Evolutionary conservation across 2,329 filamentous ascomycete genomes (phyloP).

Genomic region (Camptophora hylomeconis): DNA sequence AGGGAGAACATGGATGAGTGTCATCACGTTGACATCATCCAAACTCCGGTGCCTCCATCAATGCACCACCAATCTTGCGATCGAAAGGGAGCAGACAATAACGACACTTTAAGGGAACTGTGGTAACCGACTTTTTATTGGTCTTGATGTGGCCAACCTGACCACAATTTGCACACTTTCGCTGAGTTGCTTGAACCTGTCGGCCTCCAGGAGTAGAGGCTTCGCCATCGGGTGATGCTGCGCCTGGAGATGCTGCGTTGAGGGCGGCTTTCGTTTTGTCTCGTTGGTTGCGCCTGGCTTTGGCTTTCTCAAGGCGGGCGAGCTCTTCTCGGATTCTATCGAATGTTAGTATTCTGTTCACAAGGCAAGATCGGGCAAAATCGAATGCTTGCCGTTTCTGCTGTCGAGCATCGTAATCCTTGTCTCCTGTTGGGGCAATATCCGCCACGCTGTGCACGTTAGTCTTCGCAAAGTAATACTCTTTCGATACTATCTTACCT

Average conservation of each 20-base stretch:
- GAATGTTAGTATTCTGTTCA: constrained; percentile 16
- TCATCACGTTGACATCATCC: constrained; percentile 2
- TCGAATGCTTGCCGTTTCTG: constrained; percentile 40
- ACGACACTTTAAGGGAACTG: constrained; percentile 17
- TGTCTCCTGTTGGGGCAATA: constrained; percentile 51
- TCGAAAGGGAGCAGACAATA: constrained; percentile 14
- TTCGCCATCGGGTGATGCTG: constrained; percentile 28
- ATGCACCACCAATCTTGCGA: constrained; percentile 9
- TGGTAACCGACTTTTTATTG: constrained; percentile 76
- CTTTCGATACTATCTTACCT: constrained; percentile 44
- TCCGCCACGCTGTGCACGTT: constrained; percentile 39
- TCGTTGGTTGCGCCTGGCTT: constrained; percentile 45
- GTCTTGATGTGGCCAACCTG: constrained; percentile 97
- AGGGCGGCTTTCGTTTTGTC: constrained; percentile 14
- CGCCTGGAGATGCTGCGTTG: constrained; percentile 29
- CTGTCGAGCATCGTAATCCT: constrained; percentile 51
- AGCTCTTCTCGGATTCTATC: constrained; percentile 50
- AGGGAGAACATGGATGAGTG: no score
- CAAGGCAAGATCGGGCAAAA: neutral
- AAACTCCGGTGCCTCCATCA: constrained; percentile 9
- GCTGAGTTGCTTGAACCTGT: constrained; percentile 46
- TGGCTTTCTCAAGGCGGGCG: constrained; percentile 75
- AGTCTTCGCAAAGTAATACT: constrained; percentile 9
- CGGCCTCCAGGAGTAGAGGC: constrained; percentile 42
- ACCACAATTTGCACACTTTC: constrained; percentile 96